Evolutionary conservation across 179 eudicot genomes (phyloP), one percentile per base, ranked within the genome.

Genomic region (Camellia oleifera): DNA sequence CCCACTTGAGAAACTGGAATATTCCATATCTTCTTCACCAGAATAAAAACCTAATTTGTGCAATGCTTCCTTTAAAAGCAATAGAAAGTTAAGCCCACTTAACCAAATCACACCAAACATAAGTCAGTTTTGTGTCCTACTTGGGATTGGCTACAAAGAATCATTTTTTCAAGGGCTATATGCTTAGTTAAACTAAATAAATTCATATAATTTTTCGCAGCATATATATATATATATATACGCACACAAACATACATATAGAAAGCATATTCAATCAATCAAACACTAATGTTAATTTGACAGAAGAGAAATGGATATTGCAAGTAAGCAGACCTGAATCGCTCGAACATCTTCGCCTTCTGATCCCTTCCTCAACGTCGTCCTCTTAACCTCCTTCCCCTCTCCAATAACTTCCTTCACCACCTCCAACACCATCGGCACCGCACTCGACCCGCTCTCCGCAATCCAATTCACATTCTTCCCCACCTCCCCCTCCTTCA

Each of bases 1-100:
- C 80, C 92, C 93, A 72, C 83, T 87, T 23, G 93, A 86, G 90
- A 94, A 94, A 81, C 88, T 85, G 54, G 92, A 91, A 82, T 32
- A 96, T 85, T 96, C 99, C 85, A 86, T 87, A 81, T 96, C 99
- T 85, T 96, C 99, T 77, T 96, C 97, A 0, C 99, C 99, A 20
- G 91, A 91, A 82, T 96, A 96, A 83, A 95, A 95, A 72, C 99
- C 99, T 72, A 90, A 83, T 57, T 80, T 87, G 72, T 84, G 88
- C 91, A 95, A 81, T 72, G 97, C 93, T 88, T 95, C 99, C 98
- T 94, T 82, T 77, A 9, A 76, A 81, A 62, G 40, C 63, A 57
- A 79, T 45, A 74, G 17, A 71, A 50, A 69, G 0, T 5, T 5
- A 15, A 64, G 70, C 12, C 50, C 18, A 44, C 6, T 76, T 74